phyloP scores from a whole-genome alignment of 2,329 filamentous ascomycete species.

The Gaeumannomyces tritici region DNA sequence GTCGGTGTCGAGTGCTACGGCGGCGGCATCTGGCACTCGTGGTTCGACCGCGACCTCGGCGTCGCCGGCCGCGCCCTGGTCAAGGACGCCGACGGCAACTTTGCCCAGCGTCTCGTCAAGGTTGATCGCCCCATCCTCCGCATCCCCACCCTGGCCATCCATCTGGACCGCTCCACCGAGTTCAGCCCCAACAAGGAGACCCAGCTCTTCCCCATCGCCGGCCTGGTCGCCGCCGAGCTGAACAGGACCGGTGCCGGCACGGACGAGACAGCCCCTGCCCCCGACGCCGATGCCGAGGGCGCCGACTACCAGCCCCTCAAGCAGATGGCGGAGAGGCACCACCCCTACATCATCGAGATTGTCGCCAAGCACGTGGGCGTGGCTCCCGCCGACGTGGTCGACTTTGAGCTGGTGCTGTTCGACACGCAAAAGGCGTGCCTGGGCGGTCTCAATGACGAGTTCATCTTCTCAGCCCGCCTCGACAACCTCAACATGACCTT shows the following conservation, averaged over 20 bases:
- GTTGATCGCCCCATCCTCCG: constrained; percentile 83
- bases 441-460: constrained; percentile 83
- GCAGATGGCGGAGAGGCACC: constrained; percentile 71
- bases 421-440: constrained; percentile 88
- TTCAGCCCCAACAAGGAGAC: constrained; percentile 97
- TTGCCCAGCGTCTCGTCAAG: constrained; percentile 79
- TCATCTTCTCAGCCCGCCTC: constrained; percentile 90
- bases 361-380: constrained; percentile 73
- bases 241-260: constrained; percentile 56
- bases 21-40: constrained; percentile 94
- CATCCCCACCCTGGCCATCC: constrained; percentile 89
- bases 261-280: constrained; percentile 20
- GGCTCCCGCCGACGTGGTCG: constrained; percentile 61
- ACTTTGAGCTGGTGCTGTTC: constrained; percentile 96
- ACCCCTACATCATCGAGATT: constrained; percentile 76
- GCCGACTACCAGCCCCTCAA: constrained; percentile 65
- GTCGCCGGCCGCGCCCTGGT: constrained; percentile 85
- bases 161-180: constrained; percentile 75
- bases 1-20: constrained; percentile 96
- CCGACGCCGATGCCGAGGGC: constrained; percentile 33
- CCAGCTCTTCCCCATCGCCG: constrained; percentile 88
- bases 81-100: constrained; percentile 59
- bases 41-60: constrained; percentile 92
- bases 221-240: constrained; percentile 77
- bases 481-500: constrained; percentile 97